phyloP scores from a whole-genome alignment of 805 yeast genomes.

The Candida loeiensis region DNA sequence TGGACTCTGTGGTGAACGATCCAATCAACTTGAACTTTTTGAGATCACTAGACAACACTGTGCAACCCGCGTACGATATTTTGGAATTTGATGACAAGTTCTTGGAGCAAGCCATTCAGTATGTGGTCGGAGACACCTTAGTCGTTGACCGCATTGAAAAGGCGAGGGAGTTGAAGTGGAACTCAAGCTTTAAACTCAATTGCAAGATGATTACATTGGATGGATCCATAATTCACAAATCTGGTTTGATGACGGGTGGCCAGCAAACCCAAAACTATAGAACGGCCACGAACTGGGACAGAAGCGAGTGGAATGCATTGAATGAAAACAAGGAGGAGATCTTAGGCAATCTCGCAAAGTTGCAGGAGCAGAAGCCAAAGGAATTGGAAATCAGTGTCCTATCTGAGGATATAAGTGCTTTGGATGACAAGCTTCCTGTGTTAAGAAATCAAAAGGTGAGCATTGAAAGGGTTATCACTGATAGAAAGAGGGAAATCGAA shows the following conservation, averaged over 20 bases:
- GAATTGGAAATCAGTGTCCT: conserved; percentile 55
- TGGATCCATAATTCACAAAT: conserved; percentile 79
- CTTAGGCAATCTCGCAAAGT: conserved; percentile 48
- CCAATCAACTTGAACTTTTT: conserved; percentile 51
- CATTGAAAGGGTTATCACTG: conserved; percentile 42
- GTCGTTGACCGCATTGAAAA: conserved; percentile 67
- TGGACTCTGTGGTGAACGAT: conserved; percentile 64
- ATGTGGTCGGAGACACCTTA: conserved; percentile 74
- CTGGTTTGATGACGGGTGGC: conserved; percentile 95
- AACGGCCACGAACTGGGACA: conserved; percentile 59
- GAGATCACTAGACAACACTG: conserved; percentile 50
- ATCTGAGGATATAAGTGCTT: conserved; percentile 49
- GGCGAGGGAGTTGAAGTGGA: conserved; percentile 76
- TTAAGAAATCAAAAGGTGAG: conserved; percentile 45
- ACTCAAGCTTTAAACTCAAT: conserved; percentile 28
- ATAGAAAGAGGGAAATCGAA: conserved; percentile 47
- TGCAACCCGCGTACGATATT: conserved; percentile 71
- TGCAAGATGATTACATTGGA: conserved; percentile 74
- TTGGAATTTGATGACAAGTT: conserved; percentile 61
- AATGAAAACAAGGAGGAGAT: conserved; percentile 49
- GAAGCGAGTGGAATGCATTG: conserved; percentile 57
- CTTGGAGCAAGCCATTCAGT: conserved; percentile 73
- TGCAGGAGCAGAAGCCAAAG: conserved; percentile 47
- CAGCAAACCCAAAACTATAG: conserved; percentile 44
- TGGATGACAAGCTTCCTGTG: conserved; percentile 39